Conservation (phyloP, 192 early-diverging fungal species). For the Jimgerdemannia flammicorona region DNA sequence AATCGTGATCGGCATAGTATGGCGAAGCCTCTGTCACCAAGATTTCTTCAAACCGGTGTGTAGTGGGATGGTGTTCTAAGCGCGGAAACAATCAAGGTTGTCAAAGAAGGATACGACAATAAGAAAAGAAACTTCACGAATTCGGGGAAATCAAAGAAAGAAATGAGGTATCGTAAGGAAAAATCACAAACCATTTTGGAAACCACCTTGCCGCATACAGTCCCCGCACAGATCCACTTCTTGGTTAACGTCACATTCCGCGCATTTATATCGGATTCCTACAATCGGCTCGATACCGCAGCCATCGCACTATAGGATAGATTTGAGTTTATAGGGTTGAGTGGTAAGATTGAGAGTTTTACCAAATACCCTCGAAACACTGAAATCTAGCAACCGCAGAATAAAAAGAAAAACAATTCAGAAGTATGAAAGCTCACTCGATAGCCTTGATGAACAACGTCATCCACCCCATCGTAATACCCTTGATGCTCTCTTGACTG, state of each 20-base stretch:
- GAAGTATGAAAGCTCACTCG: constrained; percentile 10
- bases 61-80: constrained; percentile 29
- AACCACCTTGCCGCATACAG: constrained; percentile 53
- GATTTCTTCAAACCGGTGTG: constrained; percentile 34
- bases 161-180: neutral
- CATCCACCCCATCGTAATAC: neutral
- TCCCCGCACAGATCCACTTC: constrained; percentile 67
- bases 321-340: no score
- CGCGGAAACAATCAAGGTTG: neutral
- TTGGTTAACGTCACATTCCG: constrained; percentile 55
- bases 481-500: neutral
- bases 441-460: constrained; percentile 33
- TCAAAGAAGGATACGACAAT: neutral
- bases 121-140: neutral
- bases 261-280: constrained; percentile 64
- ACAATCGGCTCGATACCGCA: constrained; percentile 72
- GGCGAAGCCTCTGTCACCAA: constrained; percentile 20
- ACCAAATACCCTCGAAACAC: neutral
- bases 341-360: no score
- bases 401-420: neutral
- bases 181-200: constrained; percentile 34
- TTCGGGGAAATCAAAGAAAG: neutral
- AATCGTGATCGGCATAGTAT: constrained; percentile 38
- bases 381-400: neutral
- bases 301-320: constrained; percentile 52